phyloP scores from a whole-genome alignment of 768 basidiomycete genomes.

The Russula griseocarnosa region DNA sequence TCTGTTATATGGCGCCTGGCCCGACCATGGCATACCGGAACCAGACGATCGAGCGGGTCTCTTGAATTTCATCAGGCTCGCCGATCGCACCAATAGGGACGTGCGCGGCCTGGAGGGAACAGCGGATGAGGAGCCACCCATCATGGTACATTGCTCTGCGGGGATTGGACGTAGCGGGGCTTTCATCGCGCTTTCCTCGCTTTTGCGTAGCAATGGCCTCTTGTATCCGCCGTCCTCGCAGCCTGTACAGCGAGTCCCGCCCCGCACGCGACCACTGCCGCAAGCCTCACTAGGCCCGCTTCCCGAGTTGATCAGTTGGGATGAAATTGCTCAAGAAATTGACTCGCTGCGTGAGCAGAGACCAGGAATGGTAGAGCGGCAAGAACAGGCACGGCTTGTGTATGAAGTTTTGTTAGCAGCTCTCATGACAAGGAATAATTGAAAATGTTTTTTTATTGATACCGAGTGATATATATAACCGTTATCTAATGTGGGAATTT shows the following conservation, averaged over 20 bases:
- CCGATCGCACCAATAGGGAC: constrained; percentile 58
- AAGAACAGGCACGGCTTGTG: constrained; percentile 59
- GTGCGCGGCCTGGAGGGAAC: constrained; percentile 32
- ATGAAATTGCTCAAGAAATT: constrained; percentile 65
- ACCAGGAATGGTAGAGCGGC: constrained; percentile 74
- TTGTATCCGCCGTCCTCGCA: constrained; percentile 25
- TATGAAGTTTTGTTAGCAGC: constrained; percentile 50
- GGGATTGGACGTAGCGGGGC: constrained; percentile 85
- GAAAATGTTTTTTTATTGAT: background rate
- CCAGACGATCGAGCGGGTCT: constrained; percentile 56
- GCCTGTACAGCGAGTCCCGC: constrained; percentile 30
- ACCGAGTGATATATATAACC: background rate
- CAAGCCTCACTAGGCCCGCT: constrained; percentile 58
- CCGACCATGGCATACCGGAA: constrained; percentile 78
- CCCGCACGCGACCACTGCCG: constrained; percentile 37
- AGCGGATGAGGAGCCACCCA: constrained; percentile 62
- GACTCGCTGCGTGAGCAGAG: constrained; percentile 78
- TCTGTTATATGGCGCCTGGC: constrained; percentile 73
- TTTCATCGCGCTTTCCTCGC: constrained; percentile 75
- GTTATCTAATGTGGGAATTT: background rate
- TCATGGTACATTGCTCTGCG: constrained; percentile 81
- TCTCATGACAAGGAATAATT: background rate
- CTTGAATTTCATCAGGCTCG: constrained; percentile 59
- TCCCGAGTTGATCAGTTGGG: constrained; percentile 45
- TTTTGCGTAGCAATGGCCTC: constrained; percentile 60